phyloP scores from a whole-genome alignment of 345 rosid species.

The Gossypium anomalum region DNA sequence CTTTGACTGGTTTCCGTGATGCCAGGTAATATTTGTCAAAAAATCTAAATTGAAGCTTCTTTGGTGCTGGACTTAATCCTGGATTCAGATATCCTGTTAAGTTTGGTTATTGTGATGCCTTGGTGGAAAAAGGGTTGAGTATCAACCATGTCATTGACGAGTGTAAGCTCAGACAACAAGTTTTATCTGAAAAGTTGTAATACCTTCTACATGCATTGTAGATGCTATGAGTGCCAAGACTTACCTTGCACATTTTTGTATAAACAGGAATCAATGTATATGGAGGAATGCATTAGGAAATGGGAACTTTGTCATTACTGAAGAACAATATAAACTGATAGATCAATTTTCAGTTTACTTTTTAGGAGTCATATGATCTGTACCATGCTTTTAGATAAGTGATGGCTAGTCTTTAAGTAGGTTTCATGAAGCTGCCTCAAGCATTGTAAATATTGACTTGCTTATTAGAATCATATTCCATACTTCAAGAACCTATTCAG shows the following conservation, averaged over 20 bases:
- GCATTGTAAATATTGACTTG: background rate
- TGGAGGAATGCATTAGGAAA: background rate
- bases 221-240: background rate
- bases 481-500: conserved; percentile 3
- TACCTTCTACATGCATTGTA: background rate
- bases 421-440: background rate
- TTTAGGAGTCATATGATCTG: too few species aligned
- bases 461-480: conserved; percentile 8
- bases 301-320: background rate
- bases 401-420: background rate
- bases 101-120: conserved; percentile 1
- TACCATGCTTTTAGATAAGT: background rate
- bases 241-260: background rate
- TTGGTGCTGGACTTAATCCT: conserved; percentile 9
- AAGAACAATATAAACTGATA: background rate
- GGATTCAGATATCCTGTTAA: conserved; percentile 6
- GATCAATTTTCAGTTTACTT: background rate
- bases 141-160: background rate
- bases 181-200: background rate
- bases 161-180: background rate
- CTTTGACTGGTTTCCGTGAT: conserved; percentile 97
- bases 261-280: conserved; percentile 1
- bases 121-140: background rate
- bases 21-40: conserved; percentile 59
- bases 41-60: conserved; percentile 1